Base-by-base conservation (phyloP, 495 filamentous ascomycete species). In the Neurospora sp. region DNA sequence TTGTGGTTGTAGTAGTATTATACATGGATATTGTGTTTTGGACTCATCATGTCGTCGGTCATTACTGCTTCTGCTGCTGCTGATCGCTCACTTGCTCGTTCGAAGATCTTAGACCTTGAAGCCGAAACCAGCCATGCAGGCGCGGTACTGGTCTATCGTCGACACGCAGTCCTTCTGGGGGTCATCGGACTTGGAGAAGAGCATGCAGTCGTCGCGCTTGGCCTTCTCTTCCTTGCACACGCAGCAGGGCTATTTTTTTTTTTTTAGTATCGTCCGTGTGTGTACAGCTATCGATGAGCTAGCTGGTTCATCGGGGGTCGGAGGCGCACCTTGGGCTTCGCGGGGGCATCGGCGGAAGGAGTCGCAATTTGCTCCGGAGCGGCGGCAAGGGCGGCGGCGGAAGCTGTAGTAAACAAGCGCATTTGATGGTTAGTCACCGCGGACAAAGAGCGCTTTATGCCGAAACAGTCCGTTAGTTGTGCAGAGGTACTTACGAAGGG, bases 221-320 rank as follows among this genome's bases (percentile, higher is more conserved):
- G 92, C 87, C 82, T 99, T 99, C 83, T 99, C 96, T 66, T 93
- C 88, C 79, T 95, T 97, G 89, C 96, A 99, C 27, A 99, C 96
- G 82, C 95, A 97, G 88, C 94, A 97, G 41, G 94, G 94, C 94
- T 97, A 80, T 44, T 62, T 31, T 39, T 8, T 18, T n/a, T 9
- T 11, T 14, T 44, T 75, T 70, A 70, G 71, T 37, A 35, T 35
- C 11, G 31, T 38, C 35, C 35, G 40, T 9, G 14, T 18, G 3
- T 4, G 20, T 40, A 31, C 37, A 72, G 46, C 23, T 39, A 27
- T 54, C 10, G 20, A 5, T 54, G 46, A 54, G 46, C 46, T 27
- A 6, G 46, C 11, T 46, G 20, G 44, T 70, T 49, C n/a, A 41
- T 62, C 27, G 54, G 54, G 54, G 54, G 23, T 31, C 23, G 20